A percentile compares a stretch with the other conserved stretches of the same genome.
Evolutionary conservation across 768 basidiomycete species (phyloP).

Genomic region (Panellus pusillus): DNA sequence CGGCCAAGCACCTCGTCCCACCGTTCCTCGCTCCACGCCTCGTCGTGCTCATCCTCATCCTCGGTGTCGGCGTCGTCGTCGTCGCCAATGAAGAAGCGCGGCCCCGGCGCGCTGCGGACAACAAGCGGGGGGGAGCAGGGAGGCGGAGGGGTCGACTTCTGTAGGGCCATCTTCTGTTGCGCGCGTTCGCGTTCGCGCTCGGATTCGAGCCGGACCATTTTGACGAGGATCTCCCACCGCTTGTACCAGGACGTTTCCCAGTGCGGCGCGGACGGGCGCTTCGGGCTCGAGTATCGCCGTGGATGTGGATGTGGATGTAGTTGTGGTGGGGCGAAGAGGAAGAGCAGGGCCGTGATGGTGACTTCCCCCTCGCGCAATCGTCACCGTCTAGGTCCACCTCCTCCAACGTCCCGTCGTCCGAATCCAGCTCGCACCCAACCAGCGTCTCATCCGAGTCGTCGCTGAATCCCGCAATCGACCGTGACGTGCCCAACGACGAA

Average conservation of each 20-base stretch:
- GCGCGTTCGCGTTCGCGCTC: constrained; percentile 20
- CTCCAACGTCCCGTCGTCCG: constrained; percentile 15
- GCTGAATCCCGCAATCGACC: constrained; percentile 35
- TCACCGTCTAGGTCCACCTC: constrained; percentile 14
- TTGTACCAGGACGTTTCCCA: constrained; percentile 55
- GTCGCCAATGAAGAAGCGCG: constrained; percentile 20
- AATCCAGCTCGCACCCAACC: constrained; percentile 45
- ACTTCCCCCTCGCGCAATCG: not conserved
- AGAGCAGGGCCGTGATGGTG: not conserved
- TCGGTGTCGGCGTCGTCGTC: constrained; percentile 11
- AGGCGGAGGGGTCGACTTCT: not conserved
- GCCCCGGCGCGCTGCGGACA: not conserved
- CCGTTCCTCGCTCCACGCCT: constrained; percentile 17
- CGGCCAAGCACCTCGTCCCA: constrained; percentile 10
- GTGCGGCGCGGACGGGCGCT: constrained; percentile 18
- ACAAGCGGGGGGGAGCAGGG: not conserved
- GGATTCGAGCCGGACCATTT: constrained; percentile 37
- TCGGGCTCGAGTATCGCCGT: constrained; percentile 2
- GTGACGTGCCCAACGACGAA: constrained; percentile 30
- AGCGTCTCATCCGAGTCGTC: constrained; percentile 60
- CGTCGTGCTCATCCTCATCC: not conserved
- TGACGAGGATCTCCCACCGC: constrained; percentile 53
- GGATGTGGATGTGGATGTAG: no score
- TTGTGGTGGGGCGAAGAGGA: not conserved
- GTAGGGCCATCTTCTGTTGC: not conserved